Conservation (phyloP, 306 rosid species). For the Abrus precatorius region DNA sequence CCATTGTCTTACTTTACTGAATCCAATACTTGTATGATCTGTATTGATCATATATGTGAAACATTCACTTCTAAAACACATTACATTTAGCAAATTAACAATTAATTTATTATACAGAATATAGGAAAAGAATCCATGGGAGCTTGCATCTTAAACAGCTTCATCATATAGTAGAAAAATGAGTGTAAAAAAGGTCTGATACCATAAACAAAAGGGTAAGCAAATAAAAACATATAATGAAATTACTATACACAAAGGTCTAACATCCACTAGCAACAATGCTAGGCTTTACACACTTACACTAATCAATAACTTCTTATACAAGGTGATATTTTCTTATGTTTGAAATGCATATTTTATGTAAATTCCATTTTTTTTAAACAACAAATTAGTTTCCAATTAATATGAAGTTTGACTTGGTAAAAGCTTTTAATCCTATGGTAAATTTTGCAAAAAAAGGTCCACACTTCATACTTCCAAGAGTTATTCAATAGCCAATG, state of each 20-base stretch:
- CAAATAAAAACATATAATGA: slow-evolving; percentile 4
- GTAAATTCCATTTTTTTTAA: slow-evolving; percentile 4
- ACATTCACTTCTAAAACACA: slow-evolving; percentile 24
- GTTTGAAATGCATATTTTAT: slow-evolving; percentile 35
- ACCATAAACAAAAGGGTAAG: slow-evolving; percentile 16
- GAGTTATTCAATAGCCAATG: slow-evolving; percentile 33
- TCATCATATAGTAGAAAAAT: slow-evolving; percentile 8
- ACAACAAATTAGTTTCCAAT: slow-evolving; percentile 26
- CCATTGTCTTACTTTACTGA: slow-evolving; percentile 3
- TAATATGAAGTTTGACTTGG: slow-evolving; percentile 33
- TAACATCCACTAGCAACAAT: slow-evolving; percentile 23
- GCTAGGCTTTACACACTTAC: slow-evolving; percentile 18
- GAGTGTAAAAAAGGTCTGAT: neutral
- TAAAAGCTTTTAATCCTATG: slow-evolving; percentile 1
- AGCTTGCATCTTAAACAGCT: slow-evolving; percentile 38
- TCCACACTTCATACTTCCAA: slow-evolving; percentile 22
- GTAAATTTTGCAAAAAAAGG: slow-evolving; percentile 10
- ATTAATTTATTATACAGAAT: slow-evolving; percentile 3
- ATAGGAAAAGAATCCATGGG: slow-evolving; percentile 5
- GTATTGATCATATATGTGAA: slow-evolving; percentile 12
- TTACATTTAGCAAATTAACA: slow-evolving; percentile 19
- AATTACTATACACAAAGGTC: slow-evolving; percentile 26
- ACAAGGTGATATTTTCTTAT: slow-evolving; percentile 13
- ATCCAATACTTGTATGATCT: slow-evolving; percentile 12
- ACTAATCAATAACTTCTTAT: slow-evolving; percentile 27